Evolutionary conservation across 257 asterid genomes (phyloP).

Genomic region (Capsicum rhomboideum): DNA sequence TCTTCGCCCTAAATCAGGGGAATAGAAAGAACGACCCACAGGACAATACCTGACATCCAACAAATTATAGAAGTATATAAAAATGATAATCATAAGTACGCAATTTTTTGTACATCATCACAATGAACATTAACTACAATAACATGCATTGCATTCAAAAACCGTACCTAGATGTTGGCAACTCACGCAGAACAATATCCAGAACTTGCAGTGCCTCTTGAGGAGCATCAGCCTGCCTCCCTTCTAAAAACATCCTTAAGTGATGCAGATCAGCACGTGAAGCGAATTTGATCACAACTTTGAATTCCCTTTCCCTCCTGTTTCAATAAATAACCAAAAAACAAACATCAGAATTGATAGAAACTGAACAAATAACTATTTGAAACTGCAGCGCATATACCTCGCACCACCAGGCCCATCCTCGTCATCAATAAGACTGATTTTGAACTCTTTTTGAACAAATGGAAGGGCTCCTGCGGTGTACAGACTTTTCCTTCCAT

Average conservation of each 20-base stretch:
- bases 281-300: constrained; percentile 74
- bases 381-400: constrained; percentile 12
- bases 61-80: not conserved
- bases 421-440: constrained; percentile 68
- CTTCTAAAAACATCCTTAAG: constrained; percentile 80
- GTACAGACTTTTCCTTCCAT: constrained; percentile 90
- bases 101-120: not conserved
- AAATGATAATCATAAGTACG: not conserved
- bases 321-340: constrained; percentile 2
- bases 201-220: constrained; percentile 93
- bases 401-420: constrained; percentile 60
- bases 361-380: not conserved
- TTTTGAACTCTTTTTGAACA: constrained; percentile 53
- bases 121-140: not conserved
- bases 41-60: constrained; percentile 47
- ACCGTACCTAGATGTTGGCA: constrained; percentile 60
- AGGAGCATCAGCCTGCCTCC: constrained; percentile 92
- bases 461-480: constrained; percentile 96
- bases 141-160: not conserved
- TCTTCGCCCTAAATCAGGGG: constrained; percentile 65
- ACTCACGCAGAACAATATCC: constrained; percentile 91
- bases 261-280: constrained; percentile 95
- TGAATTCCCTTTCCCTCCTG: constrained; percentile 87
- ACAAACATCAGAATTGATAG: not conserved
- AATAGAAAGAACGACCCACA: constrained; percentile 80